Conservation (phyloP, 192 early-diverging fungal species). For the Umbelopsis sp. region DNA sequence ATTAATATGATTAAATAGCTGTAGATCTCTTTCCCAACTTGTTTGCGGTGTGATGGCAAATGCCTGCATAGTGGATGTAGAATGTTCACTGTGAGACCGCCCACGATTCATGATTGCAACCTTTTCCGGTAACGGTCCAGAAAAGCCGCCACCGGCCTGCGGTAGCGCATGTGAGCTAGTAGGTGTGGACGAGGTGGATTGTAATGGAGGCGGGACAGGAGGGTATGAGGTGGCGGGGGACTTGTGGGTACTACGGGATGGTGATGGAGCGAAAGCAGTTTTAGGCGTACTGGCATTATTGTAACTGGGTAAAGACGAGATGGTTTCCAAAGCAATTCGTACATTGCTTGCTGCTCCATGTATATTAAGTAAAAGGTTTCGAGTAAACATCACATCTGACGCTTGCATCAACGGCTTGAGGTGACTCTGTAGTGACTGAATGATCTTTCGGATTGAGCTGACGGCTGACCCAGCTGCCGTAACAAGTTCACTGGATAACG, state of each 20-base stretch:
- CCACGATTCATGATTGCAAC: not conserved
- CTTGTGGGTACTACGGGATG: not conserved
- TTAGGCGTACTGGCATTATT: constrained; percentile 1
- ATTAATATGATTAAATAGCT: constrained; percentile 27
- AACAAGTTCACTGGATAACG: constrained; percentile 1
- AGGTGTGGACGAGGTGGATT: constrained; percentile 13
- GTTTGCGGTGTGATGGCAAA: constrained; percentile 13
- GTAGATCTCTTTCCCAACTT: constrained; percentile 15
- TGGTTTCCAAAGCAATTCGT: constrained; percentile 28
- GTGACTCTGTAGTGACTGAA: constrained; percentile 5
- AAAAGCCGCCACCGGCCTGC: not conserved
- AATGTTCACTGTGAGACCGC: constrained; percentile 24
- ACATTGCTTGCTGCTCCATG: constrained; percentile 30
- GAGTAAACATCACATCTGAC: constrained; percentile 25
- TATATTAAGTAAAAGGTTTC: constrained; percentile 22
- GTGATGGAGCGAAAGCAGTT: constrained; percentile 2
- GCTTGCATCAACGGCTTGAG: constrained; percentile 15
- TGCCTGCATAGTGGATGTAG: not conserved
- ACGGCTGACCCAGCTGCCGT: constrained; percentile 2
- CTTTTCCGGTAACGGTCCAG: not conserved
- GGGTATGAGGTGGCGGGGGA: not conserved
- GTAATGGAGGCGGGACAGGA: not conserved
- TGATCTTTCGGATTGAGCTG: constrained; percentile 9
- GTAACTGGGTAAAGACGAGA: constrained; percentile 1
- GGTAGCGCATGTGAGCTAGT: not conserved